Base-by-base conservation (phyloP, 768 basidiomycete genomes). In the Trametes punicea region DNA sequence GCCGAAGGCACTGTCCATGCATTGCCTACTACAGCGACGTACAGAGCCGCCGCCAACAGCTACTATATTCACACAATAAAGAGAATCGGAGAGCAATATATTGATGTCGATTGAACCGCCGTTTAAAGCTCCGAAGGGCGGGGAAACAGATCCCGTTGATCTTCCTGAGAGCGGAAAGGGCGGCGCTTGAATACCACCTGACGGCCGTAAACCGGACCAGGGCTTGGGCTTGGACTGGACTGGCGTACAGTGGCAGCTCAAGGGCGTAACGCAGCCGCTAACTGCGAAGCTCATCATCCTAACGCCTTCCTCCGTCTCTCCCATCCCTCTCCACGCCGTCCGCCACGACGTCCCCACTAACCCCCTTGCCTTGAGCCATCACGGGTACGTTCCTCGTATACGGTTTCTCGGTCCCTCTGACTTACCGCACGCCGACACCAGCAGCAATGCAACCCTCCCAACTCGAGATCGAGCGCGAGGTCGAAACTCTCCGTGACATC, bases 401-500 rank as follows among this genome's bases (percentile, higher is more conserved):
- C 21, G n/a, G 44, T n/a, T 13, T 23, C 5, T 18, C 46, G 46
- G 11, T 23, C 26, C 29, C 16, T 26, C 51, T 42, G 16, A 42
- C 31, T 40, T 23, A 10, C 18, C 29, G 8, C 42, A 30, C 48
- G 3, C 49, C 46, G 26, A 13, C 46, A 13, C 18, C 23, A 51
- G 56, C 47, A 46, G 34, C 48, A 15, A 69, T 90, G 74, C 88
- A 90, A 64, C 89, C 90, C 56, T 90, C 88, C 25, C 82, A 87
- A 64, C 83, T 86, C 69, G 91, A 93, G 73, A 92, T 93, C 60
- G 84, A 85, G 68, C 84, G 90, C 62, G 90, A 93, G 75, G 87
- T 91, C 38, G 88, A 93, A 69, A 86, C 88, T 39, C 77, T 93
- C 36, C 82, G 87, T 62, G 90, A 92, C 73, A 83, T 97, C 63